These are phyloP conservation scores for Beauveria sp. DNA, from an alignment of 2,329 filamentous ascomycete genomes.

Conservation along the genomic window DNA sequence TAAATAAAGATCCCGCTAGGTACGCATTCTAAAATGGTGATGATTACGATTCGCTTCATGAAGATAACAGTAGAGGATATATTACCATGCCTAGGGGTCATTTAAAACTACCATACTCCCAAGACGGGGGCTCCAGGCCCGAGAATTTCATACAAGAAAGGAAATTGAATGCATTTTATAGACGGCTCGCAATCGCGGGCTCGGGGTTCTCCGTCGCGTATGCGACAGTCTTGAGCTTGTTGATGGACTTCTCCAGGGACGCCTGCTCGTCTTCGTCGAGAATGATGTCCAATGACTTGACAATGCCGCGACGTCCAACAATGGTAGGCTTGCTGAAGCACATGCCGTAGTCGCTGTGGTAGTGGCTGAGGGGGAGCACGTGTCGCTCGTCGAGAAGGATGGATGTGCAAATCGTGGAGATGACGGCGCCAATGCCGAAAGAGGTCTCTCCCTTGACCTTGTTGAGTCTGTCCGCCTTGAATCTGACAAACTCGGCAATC, in stretches of 20 bases:
- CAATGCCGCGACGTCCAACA: conserved; percentile 37
- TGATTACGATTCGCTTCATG: not conserved
- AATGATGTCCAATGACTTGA: conserved; percentile 5
- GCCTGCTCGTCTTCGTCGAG: conserved; percentile 11
- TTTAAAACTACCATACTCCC: conserved; percentile 7
- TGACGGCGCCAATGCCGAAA: conserved; percentile 41
- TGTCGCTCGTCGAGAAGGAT: conserved; percentile 40
- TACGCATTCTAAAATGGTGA: not conserved
- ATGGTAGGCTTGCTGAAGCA: conserved; percentile 43
- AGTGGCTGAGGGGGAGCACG: conserved; percentile 41
- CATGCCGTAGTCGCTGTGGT: conserved; percentile 36
- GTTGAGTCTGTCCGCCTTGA: conserved; percentile 34
- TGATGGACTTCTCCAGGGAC: conserved; percentile 10
- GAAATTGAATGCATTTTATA: conserved; percentile 4
- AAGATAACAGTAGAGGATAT: conserved; percentile 10
- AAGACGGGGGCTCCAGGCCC: not conserved
- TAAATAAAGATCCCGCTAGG: no score
- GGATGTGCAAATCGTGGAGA: conserved; percentile 40
- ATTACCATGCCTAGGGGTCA: conserved; percentile 8
- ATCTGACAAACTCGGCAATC: conserved; percentile 37
- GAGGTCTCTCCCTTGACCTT: conserved; percentile 40
- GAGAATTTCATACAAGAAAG: not conserved
- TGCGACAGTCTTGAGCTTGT: conserved; percentile 10
- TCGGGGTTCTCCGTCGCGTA: conserved; percentile 10
- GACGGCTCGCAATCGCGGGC: conserved; percentile 4